Evolutionary conservation across 1,139 yeast species (phyloP).

Genomic region (Suhomyces wounanorum): DNA sequence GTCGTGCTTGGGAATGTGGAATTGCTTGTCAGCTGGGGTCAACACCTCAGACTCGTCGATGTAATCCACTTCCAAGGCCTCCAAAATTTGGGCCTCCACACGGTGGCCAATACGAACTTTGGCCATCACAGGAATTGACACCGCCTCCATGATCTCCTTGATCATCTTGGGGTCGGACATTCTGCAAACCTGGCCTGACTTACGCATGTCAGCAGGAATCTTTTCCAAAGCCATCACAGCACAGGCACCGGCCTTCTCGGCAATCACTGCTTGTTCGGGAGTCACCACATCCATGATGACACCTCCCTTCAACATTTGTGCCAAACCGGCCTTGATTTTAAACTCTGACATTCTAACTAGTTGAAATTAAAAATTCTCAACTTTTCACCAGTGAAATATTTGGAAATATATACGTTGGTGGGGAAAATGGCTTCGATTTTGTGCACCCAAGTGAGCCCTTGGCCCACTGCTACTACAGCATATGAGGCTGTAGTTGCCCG

Average conservation of each 20-base stretch:
- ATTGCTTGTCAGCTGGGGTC: slow-evolving; percentile 74
- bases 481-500: neutral
- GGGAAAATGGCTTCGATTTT: neutral
- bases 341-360: slow-evolving; percentile 45
- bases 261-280: slow-evolving; percentile 56
- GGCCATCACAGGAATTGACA: slow-evolving; percentile 83
- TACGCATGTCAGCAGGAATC: slow-evolving; percentile 86
- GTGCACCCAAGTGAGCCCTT: neutral
- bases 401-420: neutral
- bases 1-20: slow-evolving; percentile 63
- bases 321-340: slow-evolving; percentile 76
- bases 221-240: slow-evolving; percentile 90
- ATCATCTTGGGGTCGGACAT: slow-evolving; percentile 89
- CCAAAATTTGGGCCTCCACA: slow-evolving; percentile 80
- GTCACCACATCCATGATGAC: slow-evolving; percentile 58
- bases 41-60: slow-evolving; percentile 85
- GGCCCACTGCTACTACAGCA: neutral
- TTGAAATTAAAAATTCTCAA: neutral
- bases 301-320: slow-evolving; percentile 83
- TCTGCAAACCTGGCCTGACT: slow-evolving; percentile 80
- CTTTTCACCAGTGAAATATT: neutral
- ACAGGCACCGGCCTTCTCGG: slow-evolving; percentile 86
- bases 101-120: slow-evolving; percentile 84
- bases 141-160: slow-evolving; percentile 71
- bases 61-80: slow-evolving; percentile 74